phyloP scores from a whole-genome alignment of 2,329 filamentous ascomycete genomes.

The Aspergillus sp. region DNA sequence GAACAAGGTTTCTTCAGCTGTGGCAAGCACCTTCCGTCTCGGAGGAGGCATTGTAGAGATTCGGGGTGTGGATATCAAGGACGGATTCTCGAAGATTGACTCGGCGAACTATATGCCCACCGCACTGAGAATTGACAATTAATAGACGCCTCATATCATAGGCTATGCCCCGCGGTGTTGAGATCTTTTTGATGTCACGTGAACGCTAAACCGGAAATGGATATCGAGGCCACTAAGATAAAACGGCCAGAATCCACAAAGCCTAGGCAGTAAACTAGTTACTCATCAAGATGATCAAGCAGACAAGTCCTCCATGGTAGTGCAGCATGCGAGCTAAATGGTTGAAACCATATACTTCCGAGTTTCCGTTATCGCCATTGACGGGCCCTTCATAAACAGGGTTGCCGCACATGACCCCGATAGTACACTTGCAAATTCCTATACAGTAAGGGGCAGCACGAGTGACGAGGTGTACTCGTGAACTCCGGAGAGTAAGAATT shows the following conservation, averaged over 20 bases:
- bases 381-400: background rate
- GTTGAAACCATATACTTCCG: background rate
- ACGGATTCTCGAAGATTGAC: background rate
- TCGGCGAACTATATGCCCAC: background rate
- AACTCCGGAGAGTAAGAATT: background rate
- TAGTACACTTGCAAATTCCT: background rate
- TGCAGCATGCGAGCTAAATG: background rate
- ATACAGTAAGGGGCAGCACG: background rate
- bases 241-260: background rate
- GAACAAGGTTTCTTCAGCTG: conserved; percentile 69
- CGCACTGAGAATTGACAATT: background rate
- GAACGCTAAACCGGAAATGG: conserved; percentile 4
- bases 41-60: conserved; percentile 65
- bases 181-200: conserved; percentile 10
- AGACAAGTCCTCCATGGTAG: background rate
- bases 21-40: conserved; percentile 75
- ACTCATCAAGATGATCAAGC: background rate
- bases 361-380: background rate
- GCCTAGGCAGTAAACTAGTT: background rate
- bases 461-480: background rate
- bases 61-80: background rate
- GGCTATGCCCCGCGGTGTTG: background rate
- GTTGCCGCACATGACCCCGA: background rate
- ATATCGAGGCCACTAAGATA: background rate
- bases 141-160: background rate